Evolutionary conservation across 1,139 yeast genomes (phyloP), one percentile per base, ranked within the genome.

Genomic region (Yamadazyma sp.): DNA sequence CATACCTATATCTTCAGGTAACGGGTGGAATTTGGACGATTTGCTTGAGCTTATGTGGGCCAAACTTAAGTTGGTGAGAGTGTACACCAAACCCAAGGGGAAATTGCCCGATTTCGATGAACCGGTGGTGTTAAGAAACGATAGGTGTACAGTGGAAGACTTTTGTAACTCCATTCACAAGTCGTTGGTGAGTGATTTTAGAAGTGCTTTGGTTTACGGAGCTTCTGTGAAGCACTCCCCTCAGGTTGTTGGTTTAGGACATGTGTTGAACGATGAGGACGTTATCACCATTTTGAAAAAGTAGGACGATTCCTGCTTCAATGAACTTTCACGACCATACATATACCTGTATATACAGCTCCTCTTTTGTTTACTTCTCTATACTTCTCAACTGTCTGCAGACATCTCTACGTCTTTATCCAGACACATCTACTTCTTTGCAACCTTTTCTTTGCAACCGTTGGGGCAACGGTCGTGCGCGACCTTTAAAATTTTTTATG

Each of bases 131-230:
- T 70, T 92, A 57, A 78, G 95, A 57, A 78, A 76, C 42, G 90
- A 82, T 48, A 78, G 86, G 47, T 82, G 92, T 59, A 68, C 96
- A 0, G 95, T 92, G 34, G 96, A 86, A 61, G 97, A 92, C 62
- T 92, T 92, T 62, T 94, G 98, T 79, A 88, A 89, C 63, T 86
- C 92, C 48, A 94, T 92, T 52, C 99, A 92, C 71, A 92, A 90
- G 67, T 82, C 92, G 32, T 73, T 92, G 61, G 95, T 90, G 26
- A 95, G 86, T 38, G 96, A 94, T 55, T 94, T 94, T 64, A 85
- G 87, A 64, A 85, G 80, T 53, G 97, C 97, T 1, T 76, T 88
- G 48, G 97, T 92, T 1, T 90, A 73, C 57, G 97, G 97, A 30
- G 76, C 87, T 14, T 84, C 95, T 55, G 97, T 90, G 38, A 92